Conservation (phyloP, 768 basidiomycete species). For the Austroboletus festivus region DNA sequence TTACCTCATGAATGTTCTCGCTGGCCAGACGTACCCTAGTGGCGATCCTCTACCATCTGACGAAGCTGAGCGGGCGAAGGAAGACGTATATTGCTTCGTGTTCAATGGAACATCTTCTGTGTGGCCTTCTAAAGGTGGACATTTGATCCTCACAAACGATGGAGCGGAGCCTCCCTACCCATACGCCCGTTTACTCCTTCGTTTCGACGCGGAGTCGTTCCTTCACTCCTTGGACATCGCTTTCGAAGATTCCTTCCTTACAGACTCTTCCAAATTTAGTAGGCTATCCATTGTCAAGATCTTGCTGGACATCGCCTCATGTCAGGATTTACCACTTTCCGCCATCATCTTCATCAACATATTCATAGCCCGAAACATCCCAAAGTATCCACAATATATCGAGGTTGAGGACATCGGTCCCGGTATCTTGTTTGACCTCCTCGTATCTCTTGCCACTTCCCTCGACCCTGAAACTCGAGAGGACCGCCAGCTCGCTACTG, state of each 20-base stretch:
- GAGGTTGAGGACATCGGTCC: slow-evolving; percentile 44
- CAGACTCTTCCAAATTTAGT: slow-evolving; percentile 60
- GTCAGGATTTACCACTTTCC: slow-evolving; percentile 47
- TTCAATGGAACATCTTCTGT: slow-evolving; percentile 77
- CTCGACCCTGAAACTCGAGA: slow-evolving; percentile 76
- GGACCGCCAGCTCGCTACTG: slow-evolving; percentile 91
- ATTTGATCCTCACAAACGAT: slow-evolving; percentile 69
- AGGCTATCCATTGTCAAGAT: slow-evolving; percentile 83
- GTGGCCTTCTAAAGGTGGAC: slow-evolving; percentile 79
- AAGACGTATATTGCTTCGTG: slow-evolving; percentile 74
- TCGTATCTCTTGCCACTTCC: slow-evolving; percentile 76
- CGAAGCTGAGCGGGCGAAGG: slow-evolving; percentile 68
- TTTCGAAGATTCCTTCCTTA: slow-evolving; percentile 90
- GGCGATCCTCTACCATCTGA: slow-evolving; percentile 63
- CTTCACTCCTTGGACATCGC: slow-evolving; percentile 92
- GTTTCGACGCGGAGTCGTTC: slow-evolving; percentile 90
- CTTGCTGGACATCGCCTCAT: slow-evolving; percentile 71
- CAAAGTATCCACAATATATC: slow-evolving; percentile 92
- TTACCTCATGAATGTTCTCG: slow-evolving; percentile 77
- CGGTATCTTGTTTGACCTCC: slow-evolving; percentile 67
- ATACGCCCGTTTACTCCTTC: slow-evolving; percentile 78
- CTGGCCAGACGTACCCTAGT: slow-evolving; percentile 85
- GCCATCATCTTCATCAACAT: slow-evolving; percentile 89
- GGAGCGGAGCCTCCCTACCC: slow-evolving; percentile 84
- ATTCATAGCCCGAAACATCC: slow-evolving; percentile 93